Conservation (phyloP, 352 stramenopile species). For the Globisporangium megalacanthum region DNA sequence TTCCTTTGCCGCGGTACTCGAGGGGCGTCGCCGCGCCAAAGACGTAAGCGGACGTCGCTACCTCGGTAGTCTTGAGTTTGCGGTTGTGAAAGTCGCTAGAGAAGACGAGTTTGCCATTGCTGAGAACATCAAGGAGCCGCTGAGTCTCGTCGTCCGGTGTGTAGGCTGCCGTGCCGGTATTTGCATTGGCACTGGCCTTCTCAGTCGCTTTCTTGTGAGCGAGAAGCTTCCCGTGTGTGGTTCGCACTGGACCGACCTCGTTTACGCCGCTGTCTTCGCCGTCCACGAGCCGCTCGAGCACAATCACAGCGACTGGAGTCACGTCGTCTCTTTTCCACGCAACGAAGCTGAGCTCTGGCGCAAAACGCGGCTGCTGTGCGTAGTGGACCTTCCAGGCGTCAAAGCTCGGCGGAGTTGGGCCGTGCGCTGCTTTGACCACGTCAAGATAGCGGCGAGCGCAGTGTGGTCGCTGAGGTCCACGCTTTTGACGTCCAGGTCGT, state of each 20-base stretch:
- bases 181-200: no score
- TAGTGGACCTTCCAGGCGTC: conserved; percentile 17
- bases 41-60: conserved; percentile 8
- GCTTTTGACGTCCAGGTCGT: conserved; percentile 1
- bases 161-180: background rate
- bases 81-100: background rate
- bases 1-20: conserved; percentile 4
- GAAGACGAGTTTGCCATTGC: background rate
- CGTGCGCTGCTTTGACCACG: conserved; percentile 13
- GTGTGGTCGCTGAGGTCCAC: conserved; percentile 2
- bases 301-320: background rate
- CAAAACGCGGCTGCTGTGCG: conserved; percentile 12
- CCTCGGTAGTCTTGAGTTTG: background rate
- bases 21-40: conserved; percentile 4
- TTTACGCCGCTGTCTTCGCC: background rate
- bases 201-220: background rate
- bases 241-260: background rate
- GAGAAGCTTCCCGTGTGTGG: background rate
- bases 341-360: conserved; percentile 14
- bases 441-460: conserved; percentile 4
- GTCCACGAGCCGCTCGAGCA: conserved; percentile 2
- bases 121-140: background rate
- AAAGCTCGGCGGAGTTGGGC: conserved; percentile 4
- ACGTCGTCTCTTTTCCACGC: conserved; percentile 3
- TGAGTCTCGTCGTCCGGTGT: background rate